Conservation (phyloP, 1,284 basidiomycete species). For the Trichosporon sp. region DNA sequence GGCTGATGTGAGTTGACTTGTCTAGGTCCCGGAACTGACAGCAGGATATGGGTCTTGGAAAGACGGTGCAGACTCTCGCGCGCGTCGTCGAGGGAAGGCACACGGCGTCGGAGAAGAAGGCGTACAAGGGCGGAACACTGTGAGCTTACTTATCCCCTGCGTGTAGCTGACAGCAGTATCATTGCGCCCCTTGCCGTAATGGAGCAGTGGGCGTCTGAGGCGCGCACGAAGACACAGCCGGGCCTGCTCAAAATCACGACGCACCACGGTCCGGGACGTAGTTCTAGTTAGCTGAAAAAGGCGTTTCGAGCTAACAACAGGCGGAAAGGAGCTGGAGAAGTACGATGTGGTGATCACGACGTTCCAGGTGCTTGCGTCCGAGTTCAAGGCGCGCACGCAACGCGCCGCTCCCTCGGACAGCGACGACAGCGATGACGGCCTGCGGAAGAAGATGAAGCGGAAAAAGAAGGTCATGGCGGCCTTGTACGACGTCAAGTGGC, state of each 20-base stretch:
- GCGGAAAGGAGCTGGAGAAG: constrained; percentile 64
- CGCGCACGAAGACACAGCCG: constrained; percentile 70
- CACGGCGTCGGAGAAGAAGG: constrained; percentile 68
- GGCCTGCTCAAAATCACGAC: constrained; percentile 69
- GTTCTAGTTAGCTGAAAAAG: constrained; percentile 62
- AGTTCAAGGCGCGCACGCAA: constrained; percentile 46
- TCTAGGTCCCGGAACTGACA: constrained; percentile 21
- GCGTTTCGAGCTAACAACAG: constrained; percentile 55
- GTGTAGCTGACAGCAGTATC: constrained; percentile 61
- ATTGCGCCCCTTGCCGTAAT: constrained; percentile 82
- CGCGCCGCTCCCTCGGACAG: constrained; percentile 39
- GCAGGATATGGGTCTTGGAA: constrained; percentile 67
- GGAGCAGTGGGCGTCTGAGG: constrained; percentile 87
- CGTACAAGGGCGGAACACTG: constrained; percentile 70
- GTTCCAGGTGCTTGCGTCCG: constrained; percentile 76
- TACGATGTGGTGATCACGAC: constrained; percentile 81
- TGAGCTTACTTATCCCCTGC: constrained; percentile 56
- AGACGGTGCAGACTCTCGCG: constrained; percentile 88
- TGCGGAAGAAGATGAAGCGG: constrained; percentile 51
- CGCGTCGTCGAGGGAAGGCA: constrained; percentile 77
- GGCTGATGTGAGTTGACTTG: constrained; percentile 71
- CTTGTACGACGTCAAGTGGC: constrained; percentile 79
- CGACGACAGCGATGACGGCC: constrained; percentile 55
- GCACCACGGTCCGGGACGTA: constrained; percentile 76
- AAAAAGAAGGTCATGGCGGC: constrained; percentile 63